Conservation (phyloP, 1,284 basidiomycete species). For the Marasmius oreades region DNA sequence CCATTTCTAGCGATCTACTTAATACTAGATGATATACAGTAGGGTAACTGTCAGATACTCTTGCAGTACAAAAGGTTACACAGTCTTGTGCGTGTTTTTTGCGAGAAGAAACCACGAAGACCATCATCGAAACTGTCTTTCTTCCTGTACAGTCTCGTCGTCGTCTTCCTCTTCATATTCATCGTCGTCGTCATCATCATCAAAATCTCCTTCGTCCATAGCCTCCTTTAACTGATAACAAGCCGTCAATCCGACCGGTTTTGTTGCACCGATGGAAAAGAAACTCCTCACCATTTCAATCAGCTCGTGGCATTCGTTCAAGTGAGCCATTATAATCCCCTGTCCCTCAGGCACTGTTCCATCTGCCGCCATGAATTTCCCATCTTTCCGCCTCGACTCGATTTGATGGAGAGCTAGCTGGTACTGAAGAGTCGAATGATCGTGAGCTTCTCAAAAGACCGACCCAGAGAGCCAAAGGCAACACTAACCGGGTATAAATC, state of each 20-base stretch:
- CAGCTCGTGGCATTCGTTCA: constrained; percentile 95
- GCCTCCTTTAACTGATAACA: constrained; percentile 12
- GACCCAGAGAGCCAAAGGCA: constrained; percentile 1
- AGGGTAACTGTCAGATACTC: no score
- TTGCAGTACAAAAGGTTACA: no score
- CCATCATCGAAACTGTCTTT: no score
- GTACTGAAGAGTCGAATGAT: constrained; percentile 51
- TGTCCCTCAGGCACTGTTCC: constrained; percentile 93
- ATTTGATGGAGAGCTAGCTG: constrained; percentile 96
- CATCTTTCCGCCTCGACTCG: constrained; percentile 89
- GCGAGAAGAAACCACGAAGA: neutral
- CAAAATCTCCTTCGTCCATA: constrained; percentile 16
- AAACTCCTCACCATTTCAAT: constrained; percentile 75
- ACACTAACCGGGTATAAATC: constrained; percentile 88
- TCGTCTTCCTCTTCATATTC: constrained; percentile 11
- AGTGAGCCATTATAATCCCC: constrained; percentile 93
- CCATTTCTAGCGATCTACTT: no score
- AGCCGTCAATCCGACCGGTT: neutral
- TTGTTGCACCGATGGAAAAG: neutral
- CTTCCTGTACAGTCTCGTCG: constrained; percentile 8
- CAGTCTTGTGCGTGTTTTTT: no score
- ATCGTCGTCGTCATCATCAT: constrained; percentile 14
- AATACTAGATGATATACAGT: no score
- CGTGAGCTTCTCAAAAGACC: constrained; percentile 1
- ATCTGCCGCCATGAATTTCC: constrained; percentile 85